Base-by-base conservation (phyloP, 371 early-diverging fungal genomes). In the Mortierella sp. region DNA sequence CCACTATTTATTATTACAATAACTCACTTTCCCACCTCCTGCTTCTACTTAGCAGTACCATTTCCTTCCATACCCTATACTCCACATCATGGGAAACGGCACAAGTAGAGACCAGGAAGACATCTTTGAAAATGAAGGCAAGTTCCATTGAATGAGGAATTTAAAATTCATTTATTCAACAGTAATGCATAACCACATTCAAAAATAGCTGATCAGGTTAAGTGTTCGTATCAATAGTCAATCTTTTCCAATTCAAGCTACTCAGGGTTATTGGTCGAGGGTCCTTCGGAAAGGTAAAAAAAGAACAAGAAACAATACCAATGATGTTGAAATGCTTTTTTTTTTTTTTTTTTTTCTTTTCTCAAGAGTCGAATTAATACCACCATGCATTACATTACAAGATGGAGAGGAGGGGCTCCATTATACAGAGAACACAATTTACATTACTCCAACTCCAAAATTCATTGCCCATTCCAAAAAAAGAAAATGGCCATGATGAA, bases 251-350 rank as follows among this genome's bases (percentile, higher is more conserved):
- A n/a, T 93, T 93, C 81, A 88, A 90, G 51, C 76, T 93, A 22
- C 83, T 89, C 76, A 82, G 90, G 35, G 86, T 89, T 64, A 89
- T 94, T 66, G 93, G 93, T 15, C 85, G 90, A 60, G 94, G 94
- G 37, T 90, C 92, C 1, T 94, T 94, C 76, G 94, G 94, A 66
- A 94, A 94, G 88, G 93, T 93, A 86, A 64, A 59, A 42, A 2
- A 69, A 22, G 26, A 28, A 32, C 3, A 29, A 17, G 2, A 49
- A 53, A 26, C 29, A 17, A 31, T 13, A 15, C 9, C 17, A 9
- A 17, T 40, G 40, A 40, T 13, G 6, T 40, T 40, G 40, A 40
- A 40, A 40, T 40, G 40, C 40, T 9, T 40, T 9, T 40, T 22
- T 28, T 13, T 8, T 3, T 47, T 6, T 47, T 19, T 37, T 37